Conservation (phyloP, 2,329 filamentous ascomycete species). For the Alternaria brassicicola region DNA sequence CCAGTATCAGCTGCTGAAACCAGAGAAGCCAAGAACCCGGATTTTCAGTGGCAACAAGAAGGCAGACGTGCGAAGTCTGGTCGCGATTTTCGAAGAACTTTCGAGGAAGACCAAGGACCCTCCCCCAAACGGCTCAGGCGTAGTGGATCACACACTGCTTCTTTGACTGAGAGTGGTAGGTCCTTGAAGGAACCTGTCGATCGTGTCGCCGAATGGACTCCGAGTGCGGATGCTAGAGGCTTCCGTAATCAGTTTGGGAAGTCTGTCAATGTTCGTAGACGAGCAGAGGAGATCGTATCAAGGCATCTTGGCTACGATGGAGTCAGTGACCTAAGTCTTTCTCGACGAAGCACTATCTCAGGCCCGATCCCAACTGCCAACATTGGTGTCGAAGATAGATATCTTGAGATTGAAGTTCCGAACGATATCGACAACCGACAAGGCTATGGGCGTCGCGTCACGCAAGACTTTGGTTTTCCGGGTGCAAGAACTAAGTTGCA, state of each 20-base stretch:
- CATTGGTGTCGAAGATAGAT: constrained; percentile 22
- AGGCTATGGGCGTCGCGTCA: constrained; percentile 41
- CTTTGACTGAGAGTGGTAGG: constrained; percentile 13
- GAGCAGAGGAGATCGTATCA: constrained; percentile 18
- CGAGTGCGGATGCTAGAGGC: constrained; percentile 3
- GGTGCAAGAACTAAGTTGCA: constrained; percentile 38
- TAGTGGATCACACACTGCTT: constrained; percentile 18
- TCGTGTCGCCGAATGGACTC: constrained; percentile 7
- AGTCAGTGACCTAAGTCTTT: constrained; percentile 24
- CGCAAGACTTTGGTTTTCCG: constrained; percentile 43
- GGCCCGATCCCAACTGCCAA: constrained; percentile 9
- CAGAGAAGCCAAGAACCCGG: constrained; percentile 14
- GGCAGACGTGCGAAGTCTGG: constrained; percentile 20
- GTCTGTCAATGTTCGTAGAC: constrained; percentile 5
- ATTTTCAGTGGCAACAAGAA: constrained; percentile 1
- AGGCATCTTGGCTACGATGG: constrained; percentile 33
- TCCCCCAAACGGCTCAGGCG: constrained; percentile 7
- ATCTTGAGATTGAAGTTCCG: constrained; percentile 26
- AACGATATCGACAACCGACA: constrained; percentile 36
- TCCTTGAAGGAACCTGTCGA: constrained; percentile 3
- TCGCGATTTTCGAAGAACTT: constrained; percentile 31
- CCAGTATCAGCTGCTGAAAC: constrained; percentile 28
- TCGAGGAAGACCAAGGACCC: constrained; percentile 10
- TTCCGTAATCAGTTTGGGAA: constrained; percentile 15
- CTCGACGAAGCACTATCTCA: constrained; percentile 15